phyloP scores from a whole-genome alignment of 176 grass and related monocot genomes.

The Lolium rigidum region DNA sequence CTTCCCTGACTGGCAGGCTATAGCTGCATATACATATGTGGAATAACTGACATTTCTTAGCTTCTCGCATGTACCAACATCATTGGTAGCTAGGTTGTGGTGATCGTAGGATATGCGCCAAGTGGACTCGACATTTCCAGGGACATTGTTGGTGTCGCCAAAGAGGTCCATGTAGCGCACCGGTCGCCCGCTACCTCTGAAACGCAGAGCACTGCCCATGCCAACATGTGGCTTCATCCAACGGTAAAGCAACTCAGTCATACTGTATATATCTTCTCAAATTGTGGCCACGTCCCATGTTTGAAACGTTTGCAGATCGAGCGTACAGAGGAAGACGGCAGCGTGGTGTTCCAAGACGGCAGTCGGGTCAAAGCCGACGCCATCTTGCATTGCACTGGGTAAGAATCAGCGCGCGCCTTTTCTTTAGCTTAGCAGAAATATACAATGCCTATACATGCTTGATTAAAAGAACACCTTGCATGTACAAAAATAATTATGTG shows the following conservation, averaged over 20 bases:
- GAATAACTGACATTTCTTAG: neutral
- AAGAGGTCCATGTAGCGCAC: conserved; percentile 58
- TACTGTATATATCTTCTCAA: conserved; percentile 1
- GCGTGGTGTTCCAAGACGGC: conserved; percentile 57
- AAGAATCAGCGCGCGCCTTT: neutral
- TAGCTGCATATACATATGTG: too few relatives aligned
- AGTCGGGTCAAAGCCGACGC: conserved; percentile 41
- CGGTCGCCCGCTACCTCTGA: conserved; percentile 11
- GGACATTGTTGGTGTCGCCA: conserved; percentile 52
- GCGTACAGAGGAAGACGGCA: conserved; percentile 38
- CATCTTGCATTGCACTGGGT: conserved; percentile 67
- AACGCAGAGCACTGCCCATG: neutral
- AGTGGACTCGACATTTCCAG: conserved; percentile 67
- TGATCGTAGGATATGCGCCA: conserved; percentile 52
- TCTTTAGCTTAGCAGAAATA: neutral
- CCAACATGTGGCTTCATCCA: conserved; percentile 66
- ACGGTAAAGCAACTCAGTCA: conserved; percentile 27
- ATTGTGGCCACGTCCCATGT: conserved; percentile 55
- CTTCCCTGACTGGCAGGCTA: too few relatives aligned
- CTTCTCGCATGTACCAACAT: neutral
- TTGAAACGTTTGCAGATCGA: conserved; percentile 44
- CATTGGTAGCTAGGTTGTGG: conserved; percentile 41
- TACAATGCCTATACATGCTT: too few relatives aligned
- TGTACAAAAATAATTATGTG: neutral
- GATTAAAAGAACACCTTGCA: too few relatives aligned